A percentile compares a stretch with the other conserved stretches of the same genome.
Conservation (phyloP, 352 stramenopile genomes). For the Globisporangium spinosum region DNA sequence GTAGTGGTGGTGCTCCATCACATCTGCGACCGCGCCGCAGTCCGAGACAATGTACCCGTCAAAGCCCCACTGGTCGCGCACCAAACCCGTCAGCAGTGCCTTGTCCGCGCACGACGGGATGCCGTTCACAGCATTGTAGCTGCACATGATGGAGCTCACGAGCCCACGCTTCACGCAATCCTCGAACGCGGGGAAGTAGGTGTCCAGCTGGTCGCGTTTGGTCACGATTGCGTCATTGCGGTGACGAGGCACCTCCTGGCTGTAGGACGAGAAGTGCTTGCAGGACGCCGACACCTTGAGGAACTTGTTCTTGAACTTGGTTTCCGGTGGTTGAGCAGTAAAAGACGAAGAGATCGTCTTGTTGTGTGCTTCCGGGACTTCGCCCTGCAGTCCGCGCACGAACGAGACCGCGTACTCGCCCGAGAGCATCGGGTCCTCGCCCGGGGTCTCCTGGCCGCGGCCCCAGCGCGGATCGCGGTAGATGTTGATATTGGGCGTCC, state of each 20-base stretch:
- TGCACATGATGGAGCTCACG: constrained; percentile 91
- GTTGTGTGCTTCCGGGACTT: constrained; percentile 25
- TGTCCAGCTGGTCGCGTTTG: constrained; percentile 85
- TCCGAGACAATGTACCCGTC: constrained; percentile 92
- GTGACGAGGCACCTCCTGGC: constrained; percentile 71
- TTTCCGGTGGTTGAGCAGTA: neutral
- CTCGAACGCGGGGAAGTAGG: constrained; percentile 87
- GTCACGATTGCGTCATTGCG: constrained; percentile 88
- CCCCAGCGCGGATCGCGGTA: constrained; percentile 91
- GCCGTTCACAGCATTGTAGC: constrained; percentile 94
- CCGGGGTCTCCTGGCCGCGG: constrained; percentile 85
- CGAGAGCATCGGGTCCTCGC: constrained; percentile 89
- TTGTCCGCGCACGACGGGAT: constrained; percentile 87
- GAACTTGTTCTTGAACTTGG: constrained; percentile 23
- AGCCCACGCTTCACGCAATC: constrained; percentile 73
- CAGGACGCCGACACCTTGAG: constrained; percentile 84
- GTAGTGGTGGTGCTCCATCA: constrained; percentile 78
- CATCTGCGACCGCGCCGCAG: constrained; percentile 83
- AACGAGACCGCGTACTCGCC: constrained; percentile 83
- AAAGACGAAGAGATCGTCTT: neutral
- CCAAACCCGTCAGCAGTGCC: constrained; percentile 65
- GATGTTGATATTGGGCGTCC: constrained; percentile 93
- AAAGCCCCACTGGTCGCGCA: constrained; percentile 87
- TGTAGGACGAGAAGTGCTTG: constrained; percentile 93
- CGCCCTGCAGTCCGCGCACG: constrained; percentile 81